Evolutionary conservation across 1,284 basidiomycete genomes (phyloP), one percentile per base, ranked within the genome.

Genomic region (Melampsora abietis-canadensis): DNA sequence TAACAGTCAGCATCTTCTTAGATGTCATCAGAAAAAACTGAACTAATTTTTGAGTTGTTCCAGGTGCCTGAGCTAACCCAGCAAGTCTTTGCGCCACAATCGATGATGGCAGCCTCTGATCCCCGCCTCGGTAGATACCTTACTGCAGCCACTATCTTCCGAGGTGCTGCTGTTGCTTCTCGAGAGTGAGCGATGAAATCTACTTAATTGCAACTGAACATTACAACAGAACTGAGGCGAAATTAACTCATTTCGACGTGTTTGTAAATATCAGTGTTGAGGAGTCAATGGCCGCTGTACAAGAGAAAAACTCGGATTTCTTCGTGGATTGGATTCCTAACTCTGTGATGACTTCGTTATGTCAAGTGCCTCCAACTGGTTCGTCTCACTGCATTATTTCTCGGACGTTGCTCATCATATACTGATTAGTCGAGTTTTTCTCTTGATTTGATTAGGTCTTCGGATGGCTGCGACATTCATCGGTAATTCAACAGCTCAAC

Each of bases 241-340:
- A 2, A 4, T 15, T 44, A 10, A 40, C 8, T 40, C 37, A 10
- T 40, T 40, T 40, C 10, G 14, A 10, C 44, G 12, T 44, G 44
- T 17, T 37, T 4, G 27, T 62, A 8, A 30, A 31, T n/a, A 15
- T 30, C 24, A 74, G 72, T 64, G 81, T 82, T 51, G 81, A 82
- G 77, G 77, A 79, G 54, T 79, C 81, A 77, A 81, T 82, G 81
- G 79, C 78, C 68, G 77, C 75, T 64, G 78, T 80, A 63, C 81
- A 82, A 79, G 76, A 78, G 70, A 82, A 82, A 78, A 78, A 81
- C 75, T 78, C 80, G 46, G 77, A 77, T 47, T 79, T 79, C 62
- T 82, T 81, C 46, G 81, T 82, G 66, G 81, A 82, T 77, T 82
- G 81, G 81, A 81, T 82, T 73, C 81, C 81, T 54, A 80, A 82